Base-by-base conservation (phyloP, 2,329 filamentous ascomycete species). In the Fusarium armeniacum region DNA sequence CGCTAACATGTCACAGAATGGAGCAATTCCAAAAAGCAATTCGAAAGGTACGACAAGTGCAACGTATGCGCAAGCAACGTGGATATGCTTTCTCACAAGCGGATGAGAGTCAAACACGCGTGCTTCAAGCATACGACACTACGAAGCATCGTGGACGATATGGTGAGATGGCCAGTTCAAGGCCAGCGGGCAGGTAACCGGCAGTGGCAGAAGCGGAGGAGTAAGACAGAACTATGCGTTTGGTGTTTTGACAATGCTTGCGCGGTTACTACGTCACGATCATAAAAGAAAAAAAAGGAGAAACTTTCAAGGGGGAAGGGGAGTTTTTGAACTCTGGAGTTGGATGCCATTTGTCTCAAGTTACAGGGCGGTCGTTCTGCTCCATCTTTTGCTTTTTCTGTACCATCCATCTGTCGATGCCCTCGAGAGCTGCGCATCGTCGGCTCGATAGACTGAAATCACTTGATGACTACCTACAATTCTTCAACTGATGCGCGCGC, bases 21-120 rank as follows among this genome's bases (percentile, higher is more conserved):
- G 96, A 99, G 78, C 96, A 99, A 82, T 99, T 99, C 85, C 96
- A 99, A 83, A 99, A 99, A 82, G 96, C 96, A 24, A 98, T 99
- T 77, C 92, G 96, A 76, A 99, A 99, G 83, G 96, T 99, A 55
- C 90, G 96, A 53, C 96, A 99, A 81, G 96, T 98, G 41, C 96
- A 98, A 83, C 92, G 96, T 70, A 99, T 98, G 96, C 93, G 96
- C 78, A 99, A 99, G 83, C 96, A 99, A 83, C 92, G 96, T 77
- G 96, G 96, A 35, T 99, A 99, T 78, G 96, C 96, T 67, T 99
- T 99, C 82, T 97, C 93, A 74, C 94, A 98, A 81, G 97, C 95
- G 62, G 96, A 99, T 78, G 96, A 99, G 81, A 93, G 91, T 75
- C 96, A 98, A 83, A 97, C 95, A 73, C 88, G 95, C 74, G 93